Conservation (phyloP, 805 yeast species). For the Ogataea allantospora region DNA sequence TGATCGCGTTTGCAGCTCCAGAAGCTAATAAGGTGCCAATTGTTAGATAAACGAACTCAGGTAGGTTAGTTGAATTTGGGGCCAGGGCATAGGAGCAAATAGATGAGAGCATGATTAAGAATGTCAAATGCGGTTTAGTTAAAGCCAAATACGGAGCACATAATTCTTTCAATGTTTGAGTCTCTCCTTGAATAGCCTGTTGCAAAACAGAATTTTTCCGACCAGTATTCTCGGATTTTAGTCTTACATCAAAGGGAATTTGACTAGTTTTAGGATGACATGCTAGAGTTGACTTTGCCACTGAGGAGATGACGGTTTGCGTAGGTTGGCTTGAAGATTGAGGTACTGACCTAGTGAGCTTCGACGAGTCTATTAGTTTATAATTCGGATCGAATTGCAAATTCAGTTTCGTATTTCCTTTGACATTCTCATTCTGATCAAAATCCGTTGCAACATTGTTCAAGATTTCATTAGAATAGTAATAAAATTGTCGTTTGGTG, state of each 20-base stretch:
- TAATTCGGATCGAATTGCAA: constrained; percentile 31
- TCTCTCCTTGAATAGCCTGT: constrained; percentile 26
- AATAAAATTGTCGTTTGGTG: constrained; percentile 18
- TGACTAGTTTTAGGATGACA: constrained; percentile 37
- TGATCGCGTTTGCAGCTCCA: constrained; percentile 94
- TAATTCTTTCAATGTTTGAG: constrained; percentile 36
- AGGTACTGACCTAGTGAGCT: constrained; percentile 6
- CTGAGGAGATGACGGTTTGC: constrained; percentile 33
- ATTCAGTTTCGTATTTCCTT: constrained; percentile 1
- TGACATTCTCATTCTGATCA: not conserved
- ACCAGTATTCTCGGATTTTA: constrained; percentile 29
- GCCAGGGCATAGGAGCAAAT: constrained; percentile 93
- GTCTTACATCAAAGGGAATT: constrained; percentile 58
- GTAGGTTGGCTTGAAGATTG: constrained; percentile 7
- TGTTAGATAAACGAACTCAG: constrained; percentile 69
- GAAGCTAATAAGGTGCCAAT: constrained; percentile 85
- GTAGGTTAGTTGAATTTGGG: constrained; percentile 74
- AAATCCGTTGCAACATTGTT: not conserved
- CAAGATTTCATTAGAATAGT: constrained; percentile 22
- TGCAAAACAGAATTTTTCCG: constrained; percentile 21
- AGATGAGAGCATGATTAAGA: constrained; percentile 84
- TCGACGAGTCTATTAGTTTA: constrained; percentile 15
- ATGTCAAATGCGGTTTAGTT: constrained; percentile 87
- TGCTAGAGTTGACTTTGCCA: constrained; percentile 43
- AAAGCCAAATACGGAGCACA: constrained; percentile 68